Conservation (phyloP, 2,329 filamentous ascomycete genomes). For the Hypomyces rosellus region DNA sequence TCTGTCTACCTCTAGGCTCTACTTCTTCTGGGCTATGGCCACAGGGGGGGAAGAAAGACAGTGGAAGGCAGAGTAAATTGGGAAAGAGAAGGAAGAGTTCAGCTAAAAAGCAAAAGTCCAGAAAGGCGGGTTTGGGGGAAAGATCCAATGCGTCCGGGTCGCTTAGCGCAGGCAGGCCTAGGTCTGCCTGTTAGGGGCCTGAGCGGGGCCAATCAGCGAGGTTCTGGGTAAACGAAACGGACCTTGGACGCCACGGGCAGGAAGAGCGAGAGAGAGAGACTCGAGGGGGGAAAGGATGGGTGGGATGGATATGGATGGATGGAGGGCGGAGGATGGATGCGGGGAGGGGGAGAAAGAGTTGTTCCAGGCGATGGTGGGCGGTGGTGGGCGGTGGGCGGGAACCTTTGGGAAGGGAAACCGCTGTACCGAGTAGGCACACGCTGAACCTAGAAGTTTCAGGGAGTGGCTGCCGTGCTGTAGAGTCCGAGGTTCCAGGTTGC, state of each 20-base stretch:
- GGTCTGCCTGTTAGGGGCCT: slow-evolving; percentile 19
- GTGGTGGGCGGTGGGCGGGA: not conserved
- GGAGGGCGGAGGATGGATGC: not conserved
- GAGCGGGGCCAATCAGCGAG: slow-evolving; percentile 26
- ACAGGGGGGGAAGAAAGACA: not conserved
- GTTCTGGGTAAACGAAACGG: not conserved
- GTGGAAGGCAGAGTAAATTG: slow-evolving; percentile 15
- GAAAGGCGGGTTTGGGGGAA: slow-evolving; percentile 20
- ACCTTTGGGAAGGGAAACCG: slow-evolving; percentile 4
- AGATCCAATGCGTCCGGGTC: slow-evolving; percentile 13
- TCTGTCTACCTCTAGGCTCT: not conserved
- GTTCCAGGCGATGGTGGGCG: not conserved
- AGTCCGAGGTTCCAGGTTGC: no score
- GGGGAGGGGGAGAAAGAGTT: not conserved
- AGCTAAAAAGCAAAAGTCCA: slow-evolving; percentile 14
- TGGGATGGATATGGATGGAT: slow-evolving; percentile 1
- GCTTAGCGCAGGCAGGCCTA: slow-evolving; percentile 13
- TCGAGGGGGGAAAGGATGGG: not conserved
- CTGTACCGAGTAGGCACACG: not conserved
- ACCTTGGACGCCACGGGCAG: slow-evolving; percentile 17
- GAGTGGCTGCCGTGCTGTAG: no score
- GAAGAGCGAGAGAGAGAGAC: not conserved
- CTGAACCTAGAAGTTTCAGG: no score
- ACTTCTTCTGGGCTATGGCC: not conserved
- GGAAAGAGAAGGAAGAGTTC: slow-evolving; percentile 21